These are phyloP conservation scores for Salix purpurea DNA, from an alignment of 345 rosid species.

Conservation along the genomic window DNA sequence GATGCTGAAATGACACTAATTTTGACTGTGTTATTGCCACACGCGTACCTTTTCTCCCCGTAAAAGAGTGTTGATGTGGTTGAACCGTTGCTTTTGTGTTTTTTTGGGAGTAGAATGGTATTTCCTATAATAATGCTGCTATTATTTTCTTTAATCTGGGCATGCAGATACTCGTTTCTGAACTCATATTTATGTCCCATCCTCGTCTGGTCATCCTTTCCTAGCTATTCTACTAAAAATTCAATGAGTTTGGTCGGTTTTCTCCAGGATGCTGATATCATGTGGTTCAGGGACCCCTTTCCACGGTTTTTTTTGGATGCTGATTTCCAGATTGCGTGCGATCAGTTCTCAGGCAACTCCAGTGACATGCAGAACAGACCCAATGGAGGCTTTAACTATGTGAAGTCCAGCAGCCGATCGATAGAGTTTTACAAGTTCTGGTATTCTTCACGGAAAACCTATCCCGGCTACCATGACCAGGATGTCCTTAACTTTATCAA, in stretches of 20 bases:
- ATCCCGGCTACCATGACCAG: slow-evolving; percentile 67
- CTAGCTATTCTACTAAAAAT: background rate
- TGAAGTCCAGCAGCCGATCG: slow-evolving; percentile 61
- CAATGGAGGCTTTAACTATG: slow-evolving; percentile 72
- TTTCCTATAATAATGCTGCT: too few species aligned
- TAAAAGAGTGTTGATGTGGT: too few species aligned
- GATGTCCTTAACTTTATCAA: slow-evolving; percentile 72
- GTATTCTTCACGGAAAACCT: slow-evolving; percentile 54
- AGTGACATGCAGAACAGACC: slow-evolving; percentile 49
- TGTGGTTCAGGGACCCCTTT: slow-evolving; percentile 93
- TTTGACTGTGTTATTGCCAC: too few species aligned
- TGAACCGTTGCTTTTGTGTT: too few species aligned
- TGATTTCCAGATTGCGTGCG: slow-evolving; percentile 88
- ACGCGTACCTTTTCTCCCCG: too few species aligned
- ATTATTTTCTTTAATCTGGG: background rate
- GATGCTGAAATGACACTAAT: too few species aligned
- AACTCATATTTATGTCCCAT: slow-evolving; percentile 7
- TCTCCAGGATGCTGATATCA: slow-evolving; percentile 83
- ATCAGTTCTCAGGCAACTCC: slow-evolving; percentile 54
- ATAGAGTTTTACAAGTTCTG: slow-evolving; percentile 75
- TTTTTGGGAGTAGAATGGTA: background rate
- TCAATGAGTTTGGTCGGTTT: background rate
- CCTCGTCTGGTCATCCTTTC: background rate
- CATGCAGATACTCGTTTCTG: background rate
- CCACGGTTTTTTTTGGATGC: slow-evolving; percentile 53